Evolutionary conservation across 2,329 filamentous ascomycete genomes (phyloP).

Genomic region (Penicillium fuscoglaucum): DNA sequence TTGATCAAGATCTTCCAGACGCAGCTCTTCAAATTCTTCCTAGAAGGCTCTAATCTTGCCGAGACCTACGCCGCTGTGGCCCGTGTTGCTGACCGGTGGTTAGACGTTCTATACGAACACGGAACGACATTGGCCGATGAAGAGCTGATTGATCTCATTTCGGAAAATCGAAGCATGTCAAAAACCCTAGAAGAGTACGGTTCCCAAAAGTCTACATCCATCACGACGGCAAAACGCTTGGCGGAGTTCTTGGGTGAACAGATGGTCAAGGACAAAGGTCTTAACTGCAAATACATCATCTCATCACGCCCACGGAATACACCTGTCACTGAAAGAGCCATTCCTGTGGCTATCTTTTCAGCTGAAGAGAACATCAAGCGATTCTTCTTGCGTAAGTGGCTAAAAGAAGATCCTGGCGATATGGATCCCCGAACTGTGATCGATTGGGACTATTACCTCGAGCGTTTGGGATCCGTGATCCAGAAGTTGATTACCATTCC

Average conservation of each 20-base stretch:
- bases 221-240: slow-evolving; percentile 91
- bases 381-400: slow-evolving; percentile 88
- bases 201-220: slow-evolving; percentile 94
- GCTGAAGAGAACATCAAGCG: slow-evolving; percentile 86
- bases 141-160: slow-evolving; percentile 99
- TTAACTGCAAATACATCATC: slow-evolving; percentile 99
- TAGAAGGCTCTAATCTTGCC: slow-evolving; percentile 81
- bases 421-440: slow-evolving; percentile 88
- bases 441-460: slow-evolving; percentile 97
- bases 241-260: slow-evolving; percentile 96
- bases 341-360: slow-evolving; percentile 96
- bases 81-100: slow-evolving; percentile 92
- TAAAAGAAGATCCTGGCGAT: slow-evolving; percentile 86
- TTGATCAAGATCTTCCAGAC: slow-evolving; percentile 99
- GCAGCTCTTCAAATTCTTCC: slow-evolving; percentile 98
- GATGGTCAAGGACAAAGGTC: slow-evolving; percentile 98
- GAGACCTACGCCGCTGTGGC: slow-evolving; percentile 92
- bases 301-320: slow-evolving; percentile 81
- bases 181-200: slow-evolving; percentile 98
- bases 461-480: slow-evolving; percentile 93
- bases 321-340: slow-evolving; percentile 89
- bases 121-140: slow-evolving; percentile 90
- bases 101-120: slow-evolving; percentile 88
- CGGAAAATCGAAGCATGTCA: slow-evolving; percentile 96
- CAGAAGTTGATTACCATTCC: slow-evolving; percentile 99